Evolutionary conservation across 306 rosid species (phyloP).

Genomic region (Senna tora): DNA sequence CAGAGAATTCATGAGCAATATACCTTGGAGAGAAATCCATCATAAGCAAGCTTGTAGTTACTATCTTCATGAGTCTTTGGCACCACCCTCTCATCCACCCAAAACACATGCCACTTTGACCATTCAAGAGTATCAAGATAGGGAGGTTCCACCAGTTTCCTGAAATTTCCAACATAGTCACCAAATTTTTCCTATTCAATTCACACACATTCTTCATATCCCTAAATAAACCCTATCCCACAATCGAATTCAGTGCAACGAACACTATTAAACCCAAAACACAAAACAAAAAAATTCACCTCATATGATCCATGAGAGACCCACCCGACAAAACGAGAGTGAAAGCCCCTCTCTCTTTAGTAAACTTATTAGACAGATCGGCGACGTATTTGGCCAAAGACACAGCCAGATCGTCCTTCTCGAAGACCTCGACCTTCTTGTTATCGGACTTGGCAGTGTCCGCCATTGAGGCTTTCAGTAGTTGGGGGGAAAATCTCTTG

Average conservation of each 20-base stretch:
- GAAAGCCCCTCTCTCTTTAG: constrained; percentile 65
- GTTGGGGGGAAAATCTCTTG: not conserved
- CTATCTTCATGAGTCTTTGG: constrained; percentile 91
- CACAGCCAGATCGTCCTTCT: constrained; percentile 61
- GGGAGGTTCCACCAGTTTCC: constrained; percentile 78
- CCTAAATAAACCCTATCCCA: not conserved
- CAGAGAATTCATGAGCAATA: constrained; percentile 8
- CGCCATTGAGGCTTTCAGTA: constrained; percentile 48
- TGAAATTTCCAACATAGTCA: constrained; percentile 40
- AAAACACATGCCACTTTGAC: constrained; percentile 89
- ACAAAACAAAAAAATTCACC: constrained; percentile 39
- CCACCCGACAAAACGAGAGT: constrained; percentile 91
- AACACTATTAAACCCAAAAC: not conserved
- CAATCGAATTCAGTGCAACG: not conserved
- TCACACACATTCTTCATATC: not conserved
- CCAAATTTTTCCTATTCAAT: not conserved
- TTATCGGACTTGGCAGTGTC: constrained; percentile 36
- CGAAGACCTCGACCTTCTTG: constrained; percentile 63
- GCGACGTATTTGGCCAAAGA: constrained; percentile 82
- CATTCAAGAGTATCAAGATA: constrained; percentile 71
- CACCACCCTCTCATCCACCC: constrained; percentile 96
- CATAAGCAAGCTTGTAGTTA: constrained; percentile 90
- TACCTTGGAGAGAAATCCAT: constrained; percentile 90
- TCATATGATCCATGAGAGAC: constrained; percentile 64
- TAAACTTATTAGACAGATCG: constrained; percentile 71